phyloP scores from a whole-genome alignment of 768 basidiomycete genomes.

The Favolaschia claudopus region DNA sequence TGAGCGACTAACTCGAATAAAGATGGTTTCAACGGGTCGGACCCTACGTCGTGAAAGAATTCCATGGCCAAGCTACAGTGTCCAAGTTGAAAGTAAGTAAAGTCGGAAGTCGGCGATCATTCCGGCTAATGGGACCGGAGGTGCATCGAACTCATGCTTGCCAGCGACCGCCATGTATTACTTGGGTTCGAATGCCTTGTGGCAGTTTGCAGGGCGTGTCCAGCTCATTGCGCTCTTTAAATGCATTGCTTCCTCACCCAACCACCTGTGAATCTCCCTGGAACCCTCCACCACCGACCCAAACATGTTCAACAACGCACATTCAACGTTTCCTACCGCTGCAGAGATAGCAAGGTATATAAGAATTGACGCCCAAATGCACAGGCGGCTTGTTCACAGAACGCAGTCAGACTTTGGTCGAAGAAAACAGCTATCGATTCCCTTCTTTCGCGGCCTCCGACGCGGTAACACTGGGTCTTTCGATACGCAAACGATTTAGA shows the following conservation, averaged over 20 bases:
- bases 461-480: conserved; percentile 83
- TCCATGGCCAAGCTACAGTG: conserved; percentile 69
- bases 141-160: no score
- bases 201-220: background rate
- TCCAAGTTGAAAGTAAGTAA: no score
- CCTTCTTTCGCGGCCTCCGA: conserved; percentile 77
- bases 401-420: conserved; percentile 71
- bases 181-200: conserved; percentile 8
- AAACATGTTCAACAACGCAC: conserved; percentile 15
- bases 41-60: conserved; percentile 81
- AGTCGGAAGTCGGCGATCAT: no score
- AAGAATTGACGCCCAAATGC: background rate
- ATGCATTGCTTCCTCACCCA: conserved; percentile 10
- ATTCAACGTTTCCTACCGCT: conserved; percentile 13
- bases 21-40: conserved; percentile 78
- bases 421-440: conserved; percentile 77
- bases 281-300: background rate
- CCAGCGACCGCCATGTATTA: no score
- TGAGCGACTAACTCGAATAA: conserved; percentile 93
- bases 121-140: no score
- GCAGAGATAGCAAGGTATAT: conserved; percentile 18
- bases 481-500: conserved; percentile 85
- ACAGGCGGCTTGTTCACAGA: conserved; percentile 47
- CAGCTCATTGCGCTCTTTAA: conserved; percentile 3
- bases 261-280: no score